These are phyloP conservation scores for Selaginella tamariscina DNA, from an alignment of 75 land plant genomes.

Conservation along the genomic window DNA sequence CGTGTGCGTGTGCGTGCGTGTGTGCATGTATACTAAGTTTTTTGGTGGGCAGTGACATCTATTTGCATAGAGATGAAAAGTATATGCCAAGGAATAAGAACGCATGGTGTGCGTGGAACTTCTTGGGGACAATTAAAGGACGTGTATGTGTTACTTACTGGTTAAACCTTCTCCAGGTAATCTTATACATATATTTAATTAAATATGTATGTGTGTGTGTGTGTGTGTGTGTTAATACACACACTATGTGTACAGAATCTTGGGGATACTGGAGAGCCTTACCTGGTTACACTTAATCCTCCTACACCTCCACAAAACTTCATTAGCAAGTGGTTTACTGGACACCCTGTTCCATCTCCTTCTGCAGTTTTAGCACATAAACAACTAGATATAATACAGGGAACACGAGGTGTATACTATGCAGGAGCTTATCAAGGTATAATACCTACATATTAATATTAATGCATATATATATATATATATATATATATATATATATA, in stretches of 20 bases:
- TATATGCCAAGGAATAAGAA: conserved; percentile 71
- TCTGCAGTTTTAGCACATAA: conserved; percentile 67
- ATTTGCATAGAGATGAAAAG: conserved; percentile 58
- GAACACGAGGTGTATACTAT: conserved; percentile 82
- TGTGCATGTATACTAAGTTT: neutral
- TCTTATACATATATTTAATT: neutral
- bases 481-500: no score
- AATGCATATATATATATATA: no score
- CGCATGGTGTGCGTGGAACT: conserved; percentile 98
- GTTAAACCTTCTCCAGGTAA: conserved; percentile 93
- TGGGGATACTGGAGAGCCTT: conserved; percentile 51
- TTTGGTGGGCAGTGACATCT: conserved; percentile 55
- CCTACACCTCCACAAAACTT: conserved; percentile 34
- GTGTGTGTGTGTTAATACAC: no score
- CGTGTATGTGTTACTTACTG: conserved; percentile 79
- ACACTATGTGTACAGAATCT: conserved; percentile 48
- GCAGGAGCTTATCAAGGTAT: conserved; percentile 96
- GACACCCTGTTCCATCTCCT: conserved; percentile 86
- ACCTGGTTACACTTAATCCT: conserved; percentile 84
- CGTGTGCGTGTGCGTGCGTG: neutral
- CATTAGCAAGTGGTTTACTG: conserved; percentile 56
- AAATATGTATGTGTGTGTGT: neutral
- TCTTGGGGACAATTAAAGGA: conserved; percentile 45
- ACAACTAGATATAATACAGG: conserved; percentile 59
- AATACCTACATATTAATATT: neutral